Evolutionary conservation across 163 green algal genomes (phyloP).

Genomic region (Coccomyxa subellipsoidea): DNA sequence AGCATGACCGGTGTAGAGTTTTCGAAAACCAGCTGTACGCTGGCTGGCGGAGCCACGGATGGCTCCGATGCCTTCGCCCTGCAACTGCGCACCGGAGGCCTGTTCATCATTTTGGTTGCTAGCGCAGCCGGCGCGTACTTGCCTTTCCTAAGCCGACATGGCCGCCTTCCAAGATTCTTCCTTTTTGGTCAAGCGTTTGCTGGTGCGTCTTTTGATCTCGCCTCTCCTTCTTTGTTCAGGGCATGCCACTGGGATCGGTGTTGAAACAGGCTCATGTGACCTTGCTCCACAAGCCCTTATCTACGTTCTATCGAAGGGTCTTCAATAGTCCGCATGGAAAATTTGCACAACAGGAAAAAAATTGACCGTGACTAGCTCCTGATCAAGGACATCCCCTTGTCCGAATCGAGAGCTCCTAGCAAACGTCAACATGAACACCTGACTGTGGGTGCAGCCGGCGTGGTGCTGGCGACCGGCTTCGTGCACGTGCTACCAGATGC

Average conservation of each 20-base stretch:
- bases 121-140: not conserved
- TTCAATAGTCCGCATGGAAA: no score
- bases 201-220: not conserved
- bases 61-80: not conserved
- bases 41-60: not conserved
- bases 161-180: not conserved
- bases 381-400: no score
- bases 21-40: not conserved
- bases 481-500: conserved; percentile 45
- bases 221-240: no score
- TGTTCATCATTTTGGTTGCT: not conserved
- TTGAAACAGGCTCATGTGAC: no score
- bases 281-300: no score
- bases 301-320: no score
- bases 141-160: not conserved
- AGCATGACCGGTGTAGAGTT: not conserved
- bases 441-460: conserved; percentile 35
- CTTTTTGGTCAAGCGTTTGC: not conserved
- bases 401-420: no score
- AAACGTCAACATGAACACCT: no score
- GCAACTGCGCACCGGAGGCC: not conserved
- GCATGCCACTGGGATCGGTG: no score
- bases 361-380: no score
- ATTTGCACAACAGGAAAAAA: no score
- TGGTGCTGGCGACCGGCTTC: conserved; percentile 38